Percentiles rank a stretch among this genome's conserved stretches.
Evolutionary conservation across 768 basidiomycete species (phyloP).

Genomic region (Collybia nuda): DNA sequence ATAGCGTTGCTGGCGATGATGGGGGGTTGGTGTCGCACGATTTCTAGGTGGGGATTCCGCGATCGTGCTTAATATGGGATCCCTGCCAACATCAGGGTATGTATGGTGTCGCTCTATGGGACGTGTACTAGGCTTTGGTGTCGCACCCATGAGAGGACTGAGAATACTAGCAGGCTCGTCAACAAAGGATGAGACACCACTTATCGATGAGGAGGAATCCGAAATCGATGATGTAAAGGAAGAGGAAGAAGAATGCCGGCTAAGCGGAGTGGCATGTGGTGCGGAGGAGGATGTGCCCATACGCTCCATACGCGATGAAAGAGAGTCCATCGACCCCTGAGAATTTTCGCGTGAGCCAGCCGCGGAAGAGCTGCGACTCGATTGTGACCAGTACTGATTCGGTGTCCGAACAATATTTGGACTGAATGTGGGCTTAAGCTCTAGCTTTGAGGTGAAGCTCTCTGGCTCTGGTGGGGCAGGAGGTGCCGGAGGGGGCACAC

Average conservation of each 20-base stretch:
- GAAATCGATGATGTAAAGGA: constrained; percentile 2
- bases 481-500: constrained; percentile 3
- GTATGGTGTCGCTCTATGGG: constrained; percentile 29
- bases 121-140: constrained; percentile 26
- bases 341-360: constrained; percentile 16
- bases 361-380: constrained; percentile 16
- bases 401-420: constrained; percentile 70
- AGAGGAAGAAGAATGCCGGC: constrained; percentile 27
- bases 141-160: constrained; percentile 43
- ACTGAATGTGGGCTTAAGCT: constrained; percentile 69
- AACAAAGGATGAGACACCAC: constrained; percentile 29
- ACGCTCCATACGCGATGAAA: constrained; percentile 25
- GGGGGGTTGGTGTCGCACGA: constrained; percentile 9
- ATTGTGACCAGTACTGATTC: constrained; percentile 45
- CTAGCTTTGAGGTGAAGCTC: constrained; percentile 47
- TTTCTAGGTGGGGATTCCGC: constrained; percentile 5
- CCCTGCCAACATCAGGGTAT: constrained; percentile 25
- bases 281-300: constrained; percentile 19
- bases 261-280: constrained; percentile 16
- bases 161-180: constrained; percentile 47
- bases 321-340: constrained; percentile 22
- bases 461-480: constrained; percentile 27
- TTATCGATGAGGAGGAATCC: constrained; percentile 11
- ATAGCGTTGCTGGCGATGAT: constrained; percentile 18
- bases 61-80: neutral